These are phyloP conservation scores for Lodderomyces parapsilosis DNA, from an alignment of 1,139 yeast genomes.

Conservation along the genomic window DNA sequence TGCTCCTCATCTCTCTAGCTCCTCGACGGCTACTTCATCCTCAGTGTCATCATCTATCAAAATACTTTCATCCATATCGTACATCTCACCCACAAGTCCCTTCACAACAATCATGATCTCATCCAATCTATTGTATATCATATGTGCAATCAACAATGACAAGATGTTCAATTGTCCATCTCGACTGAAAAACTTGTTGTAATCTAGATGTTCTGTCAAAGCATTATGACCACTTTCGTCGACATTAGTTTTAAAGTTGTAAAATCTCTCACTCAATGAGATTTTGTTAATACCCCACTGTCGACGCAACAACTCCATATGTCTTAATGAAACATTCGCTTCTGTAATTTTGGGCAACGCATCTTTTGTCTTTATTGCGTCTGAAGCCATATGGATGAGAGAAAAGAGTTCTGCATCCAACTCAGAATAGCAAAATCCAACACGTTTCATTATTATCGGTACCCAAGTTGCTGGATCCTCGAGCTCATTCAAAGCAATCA, in stretches of 20 bases:
- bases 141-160: constrained; percentile 29
- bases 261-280: constrained; percentile 30
- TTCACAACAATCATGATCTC: constrained; percentile 30
- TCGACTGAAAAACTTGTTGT: constrained; percentile 25
- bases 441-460: constrained; percentile 23
- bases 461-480: constrained; percentile 31
- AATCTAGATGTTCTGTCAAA: constrained; percentile 26
- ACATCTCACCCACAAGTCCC: constrained; percentile 39
- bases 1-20: constrained; percentile 4
- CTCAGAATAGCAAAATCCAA: constrained; percentile 33
- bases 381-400: constrained; percentile 33
- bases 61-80: constrained; percentile 18
- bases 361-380: constrained; percentile 24
- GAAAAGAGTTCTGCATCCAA: constrained; percentile 33
- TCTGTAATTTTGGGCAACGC: constrained; percentile 36
- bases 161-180: constrained; percentile 36
- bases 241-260: constrained; percentile 9
- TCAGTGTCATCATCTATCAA: constrained; percentile 10
- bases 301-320: constrained; percentile 26
- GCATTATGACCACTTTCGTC: constrained; percentile 15
- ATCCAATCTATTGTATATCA: constrained; percentile 33
- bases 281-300: constrained; percentile 31
- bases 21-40: constrained; percentile 2
- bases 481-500: constrained; percentile 25
- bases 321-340: constrained; percentile 32